Evolutionary conservation across 2,329 filamentous ascomycete species (phyloP), one percentile per base, ranked within the genome.

Genomic region (Penicillium sp.): DNA sequence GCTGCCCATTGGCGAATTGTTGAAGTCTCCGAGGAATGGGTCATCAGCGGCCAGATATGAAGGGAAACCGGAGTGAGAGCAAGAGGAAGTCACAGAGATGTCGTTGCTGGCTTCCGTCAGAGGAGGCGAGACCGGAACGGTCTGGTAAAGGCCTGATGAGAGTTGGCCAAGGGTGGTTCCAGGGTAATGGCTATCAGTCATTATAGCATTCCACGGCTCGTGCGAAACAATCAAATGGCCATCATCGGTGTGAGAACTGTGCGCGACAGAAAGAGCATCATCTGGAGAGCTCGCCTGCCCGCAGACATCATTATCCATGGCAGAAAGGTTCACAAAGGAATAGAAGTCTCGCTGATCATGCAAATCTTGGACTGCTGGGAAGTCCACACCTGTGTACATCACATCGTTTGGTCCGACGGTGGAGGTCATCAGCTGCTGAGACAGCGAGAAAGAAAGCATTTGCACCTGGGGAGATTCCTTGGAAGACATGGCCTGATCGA

Each of bases 101-200:
- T 70, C 68, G 64, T 69, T 66, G 52, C 65, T 69, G 29, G 65
- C 63, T 50, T 72, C 69, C 13, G 68, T 71, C 56, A 71, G 53
- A 24, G 69, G 69, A 40, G 69, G 69, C 44, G 69, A 71, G 44
- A 70, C 67, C 16, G 69, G 69, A 20, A 66, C 59, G n/a, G 66
- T 57, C 51, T 63, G 62, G 51, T 69, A 69, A 46, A 68, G 52
- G 49, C 58, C 60, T 23, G 66, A 59, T 26, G 61, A 58, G 37
- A 66, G 60, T 32, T 69, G 67, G 34, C 67, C 67, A 55, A 69
- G 53, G 27, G 61, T 52, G 36, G 65, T 61, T 57, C 62, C 59
- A 40, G 64, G 60, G 58, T 66, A 66, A 35, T 62, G 57, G 41
- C 53, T 52, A 49, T 68, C 67, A 53, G 63, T 50, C 47, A 67